Evolutionary conservation across 257 asterid genomes (phyloP), one percentile per base, ranked within the genome.

Genomic region (Solanum megistacrolobum): DNA sequence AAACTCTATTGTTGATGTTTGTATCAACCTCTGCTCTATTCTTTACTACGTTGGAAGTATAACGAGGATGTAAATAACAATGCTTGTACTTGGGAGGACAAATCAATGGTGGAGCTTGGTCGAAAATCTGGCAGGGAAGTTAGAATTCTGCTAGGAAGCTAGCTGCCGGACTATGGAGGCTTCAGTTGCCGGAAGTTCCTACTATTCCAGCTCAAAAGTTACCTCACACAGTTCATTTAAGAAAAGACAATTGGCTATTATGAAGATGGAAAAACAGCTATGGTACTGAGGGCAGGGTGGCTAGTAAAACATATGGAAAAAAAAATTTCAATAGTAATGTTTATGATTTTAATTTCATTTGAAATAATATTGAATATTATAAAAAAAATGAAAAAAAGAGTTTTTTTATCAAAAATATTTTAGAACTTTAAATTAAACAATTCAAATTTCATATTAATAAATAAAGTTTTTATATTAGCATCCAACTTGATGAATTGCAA

Each of bases 111-210:
- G 29, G 92, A 92, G 83, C 41, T 31, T 82, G 90, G 85, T 43
- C 86, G 92, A 84, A 90, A 78, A 86, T 39, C 74, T 86, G 86
- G 89, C n/a, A 89, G 90, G 88, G 90, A 85, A 88, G 83, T 62
- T 84, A 88, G 68, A 83, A 66, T 25, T 93, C 95, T 20, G 89
- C 92, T 39, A 90, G 96, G 89, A 93, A 91, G 86, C 89, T 94
- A 36, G 96, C 90, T 16, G 94, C 96, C n/a, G 93, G 87, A 60
- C 48, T 94, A 62, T 92, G 98, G 98, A 87, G 93, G 91, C 90
- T 93, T 92, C 96, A 91, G 89, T 89, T 92, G 92, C 93, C 94
- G 86, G 93, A 90, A 88, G 87, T 88, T 48, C 88, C 89, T 20
- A 39, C 46, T 39, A 82, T 71, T 21, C 89, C 66, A 62, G 87